Evolutionary conservation across 2,329 filamentous ascomycete species (phyloP).

Genomic region (Monosporascus cannonballus): DNA sequence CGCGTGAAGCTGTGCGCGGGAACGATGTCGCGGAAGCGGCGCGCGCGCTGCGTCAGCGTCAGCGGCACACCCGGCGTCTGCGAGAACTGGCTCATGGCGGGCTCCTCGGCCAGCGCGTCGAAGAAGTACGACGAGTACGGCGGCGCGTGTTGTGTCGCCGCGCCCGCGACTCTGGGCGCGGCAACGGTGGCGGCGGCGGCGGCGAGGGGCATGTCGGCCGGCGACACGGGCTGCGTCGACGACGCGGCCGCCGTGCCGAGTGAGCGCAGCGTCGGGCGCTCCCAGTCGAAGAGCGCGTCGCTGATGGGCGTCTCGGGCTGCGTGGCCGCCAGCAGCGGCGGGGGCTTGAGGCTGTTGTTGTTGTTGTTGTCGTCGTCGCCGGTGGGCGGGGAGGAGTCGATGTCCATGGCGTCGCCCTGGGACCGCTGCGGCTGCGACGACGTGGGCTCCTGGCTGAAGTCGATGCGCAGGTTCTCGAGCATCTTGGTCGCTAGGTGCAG

Average conservation of each 20-base stretch:
- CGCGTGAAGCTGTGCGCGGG: constrained; percentile 81
- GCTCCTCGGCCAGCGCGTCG: constrained; percentile 74
- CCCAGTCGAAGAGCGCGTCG: constrained; percentile 82
- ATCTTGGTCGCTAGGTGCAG: constrained; percentile 87
- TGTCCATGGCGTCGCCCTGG: constrained; percentile 57
- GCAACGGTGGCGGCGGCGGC: constrained; percentile 21
- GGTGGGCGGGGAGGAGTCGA: constrained; percentile 46
- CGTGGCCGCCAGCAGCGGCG: constrained; percentile 57
- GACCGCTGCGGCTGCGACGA: constrained; percentile 28
- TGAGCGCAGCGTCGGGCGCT: constrained; percentile 60
- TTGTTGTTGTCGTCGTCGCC: constrained; percentile 34
- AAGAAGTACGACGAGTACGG: constrained; percentile 34
- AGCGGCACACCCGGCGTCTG: constrained; percentile 71
- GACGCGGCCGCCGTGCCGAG: constrained; percentile 36
- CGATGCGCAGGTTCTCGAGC: constrained; percentile 85
- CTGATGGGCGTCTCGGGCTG: constrained; percentile 75
- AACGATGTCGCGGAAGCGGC: constrained; percentile 84
- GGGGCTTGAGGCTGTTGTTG: constrained; percentile 11
- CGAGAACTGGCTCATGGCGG: constrained; percentile 81
- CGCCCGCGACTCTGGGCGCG: too few relatives aligned
- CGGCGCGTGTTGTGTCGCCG: too few relatives aligned
- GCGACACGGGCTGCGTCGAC: constrained; percentile 43
- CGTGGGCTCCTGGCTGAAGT: constrained; percentile 66
- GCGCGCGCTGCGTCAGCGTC: constrained; percentile 81
- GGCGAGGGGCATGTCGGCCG: constrained; percentile 30